phyloP scores from a whole-genome alignment of 73 alveolate genomes.

The Paramecium sonneborni region DNA sequence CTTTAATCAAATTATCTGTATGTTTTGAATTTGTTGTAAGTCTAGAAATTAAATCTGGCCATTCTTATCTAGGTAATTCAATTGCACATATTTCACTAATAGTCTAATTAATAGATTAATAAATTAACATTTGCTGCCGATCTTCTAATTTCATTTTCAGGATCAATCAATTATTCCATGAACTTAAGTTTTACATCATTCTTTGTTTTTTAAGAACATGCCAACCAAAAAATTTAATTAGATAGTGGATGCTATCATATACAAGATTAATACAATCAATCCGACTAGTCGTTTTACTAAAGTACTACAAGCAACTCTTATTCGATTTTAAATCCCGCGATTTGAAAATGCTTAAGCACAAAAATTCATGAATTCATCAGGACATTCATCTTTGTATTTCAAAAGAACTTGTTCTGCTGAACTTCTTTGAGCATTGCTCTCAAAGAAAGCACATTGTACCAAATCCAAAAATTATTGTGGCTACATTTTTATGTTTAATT shows the following conservation, averaged over 20 bases:
- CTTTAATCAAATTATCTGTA: background rate
- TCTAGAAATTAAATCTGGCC: constrained; percentile 26
- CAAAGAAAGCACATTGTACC: background rate
- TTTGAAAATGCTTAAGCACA: background rate
- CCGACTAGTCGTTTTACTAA: background rate
- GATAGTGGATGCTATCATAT: background rate
- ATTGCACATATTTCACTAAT: constrained; percentile 44
- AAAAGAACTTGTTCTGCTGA: background rate
- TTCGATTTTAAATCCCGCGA: background rate
- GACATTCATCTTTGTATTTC: background rate
- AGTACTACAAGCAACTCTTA: constrained; percentile 13
- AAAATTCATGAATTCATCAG: background rate
- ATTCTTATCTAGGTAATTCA: constrained; percentile 42
- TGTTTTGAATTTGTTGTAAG: background rate
- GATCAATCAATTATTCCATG: constrained; percentile 12
- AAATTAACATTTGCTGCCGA: constrained; percentile 29
- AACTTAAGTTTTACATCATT: constrained; percentile 4
- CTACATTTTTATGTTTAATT: constrained; percentile 29
- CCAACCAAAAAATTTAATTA: constrained; percentile 3
- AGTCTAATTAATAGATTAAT: background rate
- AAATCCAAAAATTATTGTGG: constrained; percentile 16
- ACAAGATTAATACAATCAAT: background rate
- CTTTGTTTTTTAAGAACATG: background rate
- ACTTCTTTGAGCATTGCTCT: background rate
- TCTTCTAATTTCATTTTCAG: constrained; percentile 35